Evolutionary conservation across 2,329 filamentous ascomycete genomes (phyloP).

Genomic region (Fusarium nodosum): DNA sequence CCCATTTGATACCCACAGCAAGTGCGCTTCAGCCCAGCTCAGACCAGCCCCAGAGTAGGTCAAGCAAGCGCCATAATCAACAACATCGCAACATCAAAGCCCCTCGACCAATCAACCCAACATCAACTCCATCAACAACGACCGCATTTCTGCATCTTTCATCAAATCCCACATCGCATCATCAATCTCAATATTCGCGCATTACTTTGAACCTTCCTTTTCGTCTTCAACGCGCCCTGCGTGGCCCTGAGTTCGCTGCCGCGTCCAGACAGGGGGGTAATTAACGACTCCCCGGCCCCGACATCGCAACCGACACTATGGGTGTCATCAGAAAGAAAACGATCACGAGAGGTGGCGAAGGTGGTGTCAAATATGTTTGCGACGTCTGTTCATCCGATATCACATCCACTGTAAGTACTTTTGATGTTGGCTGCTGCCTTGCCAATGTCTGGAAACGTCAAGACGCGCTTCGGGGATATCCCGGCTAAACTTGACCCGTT

Average conservation of each 20-base stretch:
- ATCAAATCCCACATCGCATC: constrained; percentile 51
- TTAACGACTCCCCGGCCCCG: constrained; percentile 47
- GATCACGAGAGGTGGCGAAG: constrained; percentile 84
- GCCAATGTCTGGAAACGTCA: constrained; percentile 15
- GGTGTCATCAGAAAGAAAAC: constrained; percentile 98
- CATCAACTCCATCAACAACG: constrained; percentile 49
- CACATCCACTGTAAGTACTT: constrained; percentile 84
- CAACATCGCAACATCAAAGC: constrained; percentile 46
- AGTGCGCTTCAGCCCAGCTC: constrained; percentile 17
- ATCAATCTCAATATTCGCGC: constrained; percentile 32
- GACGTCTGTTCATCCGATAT: constrained; percentile 97
- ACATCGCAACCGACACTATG: constrained; percentile 67
- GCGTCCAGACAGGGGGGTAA: constrained; percentile 47
- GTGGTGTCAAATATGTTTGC: constrained; percentile 95
- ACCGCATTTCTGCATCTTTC: constrained; percentile 44
- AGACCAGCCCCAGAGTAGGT: constrained; percentile 23
- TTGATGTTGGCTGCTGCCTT: constrained; percentile 22
- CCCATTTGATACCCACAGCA: constrained; percentile 33
- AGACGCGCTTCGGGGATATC: constrained; percentile 45
- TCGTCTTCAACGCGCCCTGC: constrained; percentile 32
- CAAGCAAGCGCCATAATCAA: constrained; percentile 45
- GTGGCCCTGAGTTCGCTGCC: constrained; percentile 30
- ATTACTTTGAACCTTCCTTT: constrained; percentile 32
- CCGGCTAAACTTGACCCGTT: constrained; percentile 44
- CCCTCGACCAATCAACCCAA: constrained; percentile 43